phyloP scores from a whole-genome alignment of 805 yeast species.

The Kodamaea neixiangensis region DNA sequence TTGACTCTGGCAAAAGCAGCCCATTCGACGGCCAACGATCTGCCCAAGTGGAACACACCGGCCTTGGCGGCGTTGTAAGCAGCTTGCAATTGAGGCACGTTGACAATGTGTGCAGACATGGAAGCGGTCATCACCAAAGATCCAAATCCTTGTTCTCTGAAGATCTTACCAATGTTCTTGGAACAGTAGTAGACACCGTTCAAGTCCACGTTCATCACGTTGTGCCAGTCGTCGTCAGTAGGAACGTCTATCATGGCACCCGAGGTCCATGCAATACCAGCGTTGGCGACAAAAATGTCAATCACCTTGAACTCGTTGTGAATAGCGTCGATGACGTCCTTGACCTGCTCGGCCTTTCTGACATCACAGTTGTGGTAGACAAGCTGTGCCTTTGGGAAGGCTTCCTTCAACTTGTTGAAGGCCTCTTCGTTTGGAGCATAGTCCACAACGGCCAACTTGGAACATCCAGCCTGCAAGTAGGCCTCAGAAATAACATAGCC shows the following conservation, averaged over 20 bases:
- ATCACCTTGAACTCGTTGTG: constrained; percentile 35
- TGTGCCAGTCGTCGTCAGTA: constrained; percentile 65
- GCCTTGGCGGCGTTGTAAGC: constrained; percentile 88
- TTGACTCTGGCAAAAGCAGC: constrained; percentile 82
- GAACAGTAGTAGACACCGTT: constrained; percentile 83
- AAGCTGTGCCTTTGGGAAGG: constrained; percentile 35
- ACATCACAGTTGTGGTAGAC: constrained; percentile 41
- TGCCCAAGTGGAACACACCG: constrained; percentile 72
- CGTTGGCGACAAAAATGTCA: constrained; percentile 49
- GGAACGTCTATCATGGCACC: constrained; percentile 42
- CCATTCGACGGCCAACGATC: constrained; percentile 86
- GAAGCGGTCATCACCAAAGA: constrained; percentile 84
- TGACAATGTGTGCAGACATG: constrained; percentile 86
- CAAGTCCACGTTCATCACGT: constrained; percentile 71
- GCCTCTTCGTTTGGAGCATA: constrained; percentile 33
- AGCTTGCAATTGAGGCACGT: constrained; percentile 85
- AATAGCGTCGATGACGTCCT: constrained; percentile 32
- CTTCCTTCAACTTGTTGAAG: constrained; percentile 25
- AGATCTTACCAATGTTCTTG: constrained; percentile 68
- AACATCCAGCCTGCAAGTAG: constrained; percentile 38
- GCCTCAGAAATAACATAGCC: constrained; percentile 39
- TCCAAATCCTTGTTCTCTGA: constrained; percentile 73
- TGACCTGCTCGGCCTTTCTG: constrained; percentile 39
- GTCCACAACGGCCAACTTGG: constrained; percentile 43
- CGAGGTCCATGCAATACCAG: constrained; percentile 50